Evolutionary conservation across 2,329 filamentous ascomycete genomes (phyloP), one percentile per base, ranked within the genome.

Genomic region (Coleophoma cylindrospora): DNA sequence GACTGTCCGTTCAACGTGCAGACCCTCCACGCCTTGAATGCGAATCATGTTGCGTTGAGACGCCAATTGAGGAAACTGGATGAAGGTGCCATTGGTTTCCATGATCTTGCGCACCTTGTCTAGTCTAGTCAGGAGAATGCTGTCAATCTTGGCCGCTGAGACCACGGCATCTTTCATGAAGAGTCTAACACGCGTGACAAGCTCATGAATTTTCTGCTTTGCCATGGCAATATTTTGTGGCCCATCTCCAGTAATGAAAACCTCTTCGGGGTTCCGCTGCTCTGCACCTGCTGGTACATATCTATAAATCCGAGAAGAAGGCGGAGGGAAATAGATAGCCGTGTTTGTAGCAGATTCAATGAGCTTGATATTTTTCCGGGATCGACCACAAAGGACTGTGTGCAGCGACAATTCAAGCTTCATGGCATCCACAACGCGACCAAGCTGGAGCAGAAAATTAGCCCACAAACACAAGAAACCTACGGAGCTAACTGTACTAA

Each of bases 101-200:
- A 96, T 92, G 57, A 99, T 96, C 75, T 96, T 96, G 64, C 91
- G 89, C 51, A 99, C 90, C 70, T 97, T 97, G 70, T 97, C 92
- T 61, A 97, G 77, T 22, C 94, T 87, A 61, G 88, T 88, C 34
- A 97, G 82, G 51, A 99, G 70, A 60, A 99, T 92, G 66, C 87
- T 95, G 69, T 99, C 94, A 55, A 97, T 90, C 73, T 99, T 99
- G 66, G 88, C 87, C 33, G 89, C 81, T 44, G 91, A 88, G 52
- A 99, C 87, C 57, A 87, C 83, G 40, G 95, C 90, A 65, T 96
- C 91, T 71, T 99, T 99, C 64, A 95, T 86, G 60, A 86, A 91
- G 36, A 91, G 81, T 63, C 94, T 89, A 40, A 89, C 89, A 27
- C 84, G 83, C 62, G 83, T 77, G 33, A 95, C 87, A 37, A 95